Evolutionary conservation across 495 filamentous ascomycete species (phyloP).

Genomic region (Pyrenopolyporus hunteri): DNA sequence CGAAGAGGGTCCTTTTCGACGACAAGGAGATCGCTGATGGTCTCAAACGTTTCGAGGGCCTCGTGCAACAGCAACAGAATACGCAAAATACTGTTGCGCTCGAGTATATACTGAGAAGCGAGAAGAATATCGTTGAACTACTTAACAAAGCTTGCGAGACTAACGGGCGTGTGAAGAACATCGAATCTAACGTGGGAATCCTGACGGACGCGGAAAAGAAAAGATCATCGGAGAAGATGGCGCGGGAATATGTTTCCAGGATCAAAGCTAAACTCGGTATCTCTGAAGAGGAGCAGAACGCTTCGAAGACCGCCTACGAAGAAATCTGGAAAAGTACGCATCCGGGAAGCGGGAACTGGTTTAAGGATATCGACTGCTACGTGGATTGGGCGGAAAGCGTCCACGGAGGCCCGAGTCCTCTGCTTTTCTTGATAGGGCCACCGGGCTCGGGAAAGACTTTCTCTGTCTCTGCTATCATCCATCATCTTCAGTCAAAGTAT

Average conservation of each 20-base stretch:
- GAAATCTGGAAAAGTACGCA: not conserved
- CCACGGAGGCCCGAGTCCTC: not conserved
- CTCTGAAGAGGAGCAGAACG: not conserved
- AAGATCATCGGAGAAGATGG: not conserved
- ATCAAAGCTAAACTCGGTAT: not conserved
- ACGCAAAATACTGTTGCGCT: not conserved
- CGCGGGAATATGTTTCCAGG: not conserved
- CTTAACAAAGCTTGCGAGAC: not conserved
- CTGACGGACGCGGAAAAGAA: not conserved
- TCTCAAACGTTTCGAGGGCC: not conserved
- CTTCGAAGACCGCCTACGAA: not conserved
- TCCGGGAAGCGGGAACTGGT: not conserved
- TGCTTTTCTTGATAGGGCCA: constrained; percentile 20
- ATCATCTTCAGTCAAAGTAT: constrained; percentile 29
- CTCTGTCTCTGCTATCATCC: constrained; percentile 24
- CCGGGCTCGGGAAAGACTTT: constrained; percentile 34
- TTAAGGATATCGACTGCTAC: not conserved
- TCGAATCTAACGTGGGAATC: not conserved
- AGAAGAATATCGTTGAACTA: not conserved
- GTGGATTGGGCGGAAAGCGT: not conserved
- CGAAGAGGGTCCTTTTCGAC: constrained; percentile 21
- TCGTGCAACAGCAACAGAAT: not conserved
- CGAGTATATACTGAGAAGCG: not conserved
- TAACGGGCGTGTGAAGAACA: not conserved
- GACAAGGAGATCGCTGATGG: not conserved